Percentiles rank a stretch among this genome's conserved stretches.
These are phyloP conservation scores for Aspergillus ruber DNA, from an alignment of 2,329 filamentous ascomycete genomes.

Conservation along the genomic window DNA sequence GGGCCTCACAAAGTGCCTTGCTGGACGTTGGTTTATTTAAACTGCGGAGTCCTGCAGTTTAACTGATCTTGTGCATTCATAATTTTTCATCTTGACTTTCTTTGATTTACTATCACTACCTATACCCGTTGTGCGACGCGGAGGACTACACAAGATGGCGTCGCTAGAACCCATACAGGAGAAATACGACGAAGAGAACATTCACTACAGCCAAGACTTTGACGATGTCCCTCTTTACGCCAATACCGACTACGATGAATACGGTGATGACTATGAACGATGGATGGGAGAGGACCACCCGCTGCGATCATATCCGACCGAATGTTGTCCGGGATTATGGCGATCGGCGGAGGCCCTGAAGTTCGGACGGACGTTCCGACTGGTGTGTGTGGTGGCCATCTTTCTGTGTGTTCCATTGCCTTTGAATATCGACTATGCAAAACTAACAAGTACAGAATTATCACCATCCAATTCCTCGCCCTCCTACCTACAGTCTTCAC, in stretches of 20 bases:
- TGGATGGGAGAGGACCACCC: conserved; percentile 30
- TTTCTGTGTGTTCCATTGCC: conserved; percentile 10
- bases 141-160: background rate
- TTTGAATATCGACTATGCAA: background rate
- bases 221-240: background rate
- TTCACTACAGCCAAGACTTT: background rate
- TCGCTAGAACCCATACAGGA: background rate
- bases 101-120: too few species aligned
- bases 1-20: too few species aligned
- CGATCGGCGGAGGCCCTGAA: background rate
- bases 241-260: background rate
- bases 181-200: too few species aligned
- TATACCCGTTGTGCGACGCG: background rate
- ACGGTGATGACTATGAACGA: conserved; percentile 16
- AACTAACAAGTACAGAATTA: conserved; percentile 8
- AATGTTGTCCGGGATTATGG: conserved; percentile 23
- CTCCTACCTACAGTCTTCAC: conserved; percentile 13
- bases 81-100: too few species aligned
- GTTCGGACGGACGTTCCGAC: conserved; percentile 16
- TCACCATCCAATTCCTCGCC: conserved; percentile 15
- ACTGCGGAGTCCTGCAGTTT: too few species aligned
- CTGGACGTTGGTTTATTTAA: too few species aligned
- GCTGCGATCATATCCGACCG: conserved; percentile 25
- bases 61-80: too few species aligned
- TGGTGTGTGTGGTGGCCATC: conserved; percentile 20